These are phyloP conservation scores for Coprinellus aureogranulatus DNA, from an alignment of 768 basidiomycete species.

Conservation along the genomic window DNA sequence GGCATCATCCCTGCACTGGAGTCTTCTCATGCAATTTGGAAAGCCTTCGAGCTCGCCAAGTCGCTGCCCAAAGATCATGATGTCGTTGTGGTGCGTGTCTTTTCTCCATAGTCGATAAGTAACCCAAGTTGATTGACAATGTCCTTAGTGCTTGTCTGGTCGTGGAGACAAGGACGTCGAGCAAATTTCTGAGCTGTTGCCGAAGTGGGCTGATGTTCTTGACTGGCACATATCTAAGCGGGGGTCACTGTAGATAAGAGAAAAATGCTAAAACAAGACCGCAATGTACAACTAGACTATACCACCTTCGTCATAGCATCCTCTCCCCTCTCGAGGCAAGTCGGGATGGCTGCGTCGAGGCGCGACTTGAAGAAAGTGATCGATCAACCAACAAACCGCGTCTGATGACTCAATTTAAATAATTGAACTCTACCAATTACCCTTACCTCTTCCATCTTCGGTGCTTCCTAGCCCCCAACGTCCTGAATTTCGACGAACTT, in stretches of 20 bases:
- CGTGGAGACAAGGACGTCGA: conserved; percentile 98
- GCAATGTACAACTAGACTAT: neutral
- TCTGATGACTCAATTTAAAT: neutral
- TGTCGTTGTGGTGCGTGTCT: conserved; percentile 78
- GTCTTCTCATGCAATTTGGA: conserved; percentile 95
- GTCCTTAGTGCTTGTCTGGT: conserved; percentile 79
- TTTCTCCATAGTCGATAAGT: neutral
- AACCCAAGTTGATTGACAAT: conserved; percentile 8
- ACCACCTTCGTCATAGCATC: neutral
- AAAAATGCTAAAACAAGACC: neutral
- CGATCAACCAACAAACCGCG: conserved; percentile 1
- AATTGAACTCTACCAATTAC: neutral
- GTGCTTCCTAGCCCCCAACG: neutral
- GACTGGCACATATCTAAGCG: conserved; percentile 81
- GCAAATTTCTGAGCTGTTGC: conserved; percentile 90
- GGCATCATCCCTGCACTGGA: conserved; percentile 98
- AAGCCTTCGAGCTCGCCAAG: conserved; percentile 81
- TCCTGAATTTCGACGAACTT: neutral
- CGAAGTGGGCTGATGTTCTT: conserved; percentile 91
- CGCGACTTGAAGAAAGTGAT: neutral
- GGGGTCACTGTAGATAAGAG: neutral
- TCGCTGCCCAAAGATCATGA: conserved; percentile 80
- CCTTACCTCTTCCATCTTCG: neutral
- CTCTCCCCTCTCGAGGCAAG: neutral
- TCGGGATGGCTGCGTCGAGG: too few relatives aligned